Evolutionary conservation across 768 basidiomycete genomes (phyloP).

Genomic region (Macrocybe gigantea): DNA sequence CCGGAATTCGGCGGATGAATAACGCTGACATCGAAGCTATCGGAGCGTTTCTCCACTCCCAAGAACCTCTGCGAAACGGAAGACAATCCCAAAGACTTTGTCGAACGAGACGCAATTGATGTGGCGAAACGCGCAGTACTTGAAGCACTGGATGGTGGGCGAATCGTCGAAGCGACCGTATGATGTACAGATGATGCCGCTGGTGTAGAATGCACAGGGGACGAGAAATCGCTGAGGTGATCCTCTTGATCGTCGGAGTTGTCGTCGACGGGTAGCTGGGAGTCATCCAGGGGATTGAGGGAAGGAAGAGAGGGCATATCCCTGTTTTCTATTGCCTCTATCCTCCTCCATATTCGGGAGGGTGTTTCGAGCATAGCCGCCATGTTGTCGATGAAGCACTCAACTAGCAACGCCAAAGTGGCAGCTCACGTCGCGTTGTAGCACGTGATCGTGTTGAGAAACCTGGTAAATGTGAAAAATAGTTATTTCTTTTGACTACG

Average conservation of each 20-base stretch:
- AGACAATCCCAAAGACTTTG: slow-evolving; percentile 37
- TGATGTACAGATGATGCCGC: slow-evolving; percentile 39
- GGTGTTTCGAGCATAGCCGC: slow-evolving; percentile 70
- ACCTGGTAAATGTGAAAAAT: too few relatives aligned
- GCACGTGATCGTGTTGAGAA: not conserved
- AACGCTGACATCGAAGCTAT: slow-evolving; percentile 56
- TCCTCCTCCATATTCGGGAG: slow-evolving; percentile 79
- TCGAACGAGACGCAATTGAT: slow-evolving; percentile 46
- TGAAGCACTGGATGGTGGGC: slow-evolving; percentile 37
- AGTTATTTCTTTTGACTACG: too few relatives aligned
- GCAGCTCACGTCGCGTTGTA: slow-evolving; percentile 7
- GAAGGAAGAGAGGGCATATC: slow-evolving; percentile 84
- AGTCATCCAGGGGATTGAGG: slow-evolving; percentile 66
- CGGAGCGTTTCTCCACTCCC: slow-evolving; percentile 12
- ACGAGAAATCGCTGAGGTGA: slow-evolving; percentile 31
- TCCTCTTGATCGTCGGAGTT: slow-evolving; percentile 26
- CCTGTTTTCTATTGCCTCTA: slow-evolving; percentile 65
- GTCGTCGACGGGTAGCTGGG: slow-evolving; percentile 26
- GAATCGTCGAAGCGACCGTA: slow-evolving; percentile 36
- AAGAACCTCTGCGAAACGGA: slow-evolving; percentile 9
- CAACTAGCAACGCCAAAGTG: not conserved
- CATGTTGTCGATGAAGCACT: slow-evolving; percentile 17
- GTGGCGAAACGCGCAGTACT: slow-evolving; percentile 45
- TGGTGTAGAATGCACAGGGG: slow-evolving; percentile 67
- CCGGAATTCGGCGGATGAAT: slow-evolving; percentile 49